Base-by-base conservation (phyloP, 768 basidiomycete genomes). In the Trametes cinnabarina region DNA sequence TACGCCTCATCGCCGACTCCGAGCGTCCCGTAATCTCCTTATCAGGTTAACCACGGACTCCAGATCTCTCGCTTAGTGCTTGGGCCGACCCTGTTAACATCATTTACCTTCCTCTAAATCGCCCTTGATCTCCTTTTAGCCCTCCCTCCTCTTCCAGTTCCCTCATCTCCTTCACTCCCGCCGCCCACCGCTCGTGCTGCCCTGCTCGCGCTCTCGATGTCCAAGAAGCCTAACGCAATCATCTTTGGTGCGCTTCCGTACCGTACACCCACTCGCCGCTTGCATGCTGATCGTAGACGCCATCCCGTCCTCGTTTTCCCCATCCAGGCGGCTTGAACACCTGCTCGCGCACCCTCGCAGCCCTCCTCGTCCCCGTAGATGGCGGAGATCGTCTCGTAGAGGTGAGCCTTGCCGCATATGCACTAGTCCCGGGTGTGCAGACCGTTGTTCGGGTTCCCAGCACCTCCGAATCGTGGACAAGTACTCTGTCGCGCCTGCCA, bases 301-400 rank as follows among this genome's bases (percentile, higher is more conserved):
- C 32, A 58, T 55, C 56, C 63, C 39, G 40, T 40, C 34, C 54
- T 57, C 58, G 47, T 58, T 50, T 10, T 37, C 40, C 26, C 15
- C 40, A 22, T 51, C 14, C 63, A 93, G 92, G 92, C 62, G 92
- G 92, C 51, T 73, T 92, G 63, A 92, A 91, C 74, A 90, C 88
- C 52, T 88, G 78, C 69, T 85, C 92, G 9, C 82, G 91, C 49
- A 79, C 85, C 47, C 81, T 94, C 51, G 87, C 87, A 35, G 75
- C 80, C 50, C 72, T 79, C 39, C 80, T 94, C 14, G 83, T 90
- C 35, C 89, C 90, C 2, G 66, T 82, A 7, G 76, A 86, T 32
- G 88, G 85, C 35, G 15, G 55, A 4, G 84, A 86, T 58, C 73
- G 84, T 25, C 77, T 90, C 23, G 91, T 92, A 51, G 85, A 87